Evolutionary conservation across 768 basidiomycete species (phyloP).

Genomic region (Tricholoma sp.): DNA sequence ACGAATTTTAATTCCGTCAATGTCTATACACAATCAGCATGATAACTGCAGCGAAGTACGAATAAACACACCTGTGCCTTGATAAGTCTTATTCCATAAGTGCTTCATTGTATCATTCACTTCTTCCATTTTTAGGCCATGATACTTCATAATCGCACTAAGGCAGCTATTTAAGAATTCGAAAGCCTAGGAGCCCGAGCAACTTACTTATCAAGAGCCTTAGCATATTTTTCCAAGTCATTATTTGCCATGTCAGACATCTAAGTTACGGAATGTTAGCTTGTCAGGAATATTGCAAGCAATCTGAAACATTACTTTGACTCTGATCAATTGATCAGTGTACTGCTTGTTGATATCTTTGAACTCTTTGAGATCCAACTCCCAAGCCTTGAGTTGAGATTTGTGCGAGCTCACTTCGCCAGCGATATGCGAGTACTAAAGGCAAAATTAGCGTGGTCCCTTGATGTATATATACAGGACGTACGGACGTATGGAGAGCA

Average conservation of each 20-base stretch:
- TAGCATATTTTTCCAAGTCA: slow-evolving; percentile 96
- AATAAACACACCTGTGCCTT: slow-evolving; percentile 78
- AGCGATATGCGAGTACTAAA: slow-evolving; percentile 70
- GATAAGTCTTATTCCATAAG: slow-evolving; percentile 98
- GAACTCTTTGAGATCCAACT: slow-evolving; percentile 77
- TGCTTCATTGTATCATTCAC: slow-evolving; percentile 98
- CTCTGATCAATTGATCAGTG: slow-evolving; percentile 87
- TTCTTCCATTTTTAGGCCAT: slow-evolving; percentile 97
- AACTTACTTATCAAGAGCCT: slow-evolving; percentile 90
- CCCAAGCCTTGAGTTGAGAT: slow-evolving; percentile 57
- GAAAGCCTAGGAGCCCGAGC: not conserved
- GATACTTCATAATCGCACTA: slow-evolving; percentile 99
- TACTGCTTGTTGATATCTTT: slow-evolving; percentile 83
- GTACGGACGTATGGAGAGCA: slow-evolving; percentile 62
- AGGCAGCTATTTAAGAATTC: slow-evolving; percentile 5
- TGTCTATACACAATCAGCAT: slow-evolving; percentile 52
- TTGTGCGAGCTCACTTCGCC: slow-evolving; percentile 78
- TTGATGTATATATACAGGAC: slow-evolving; percentile 10
- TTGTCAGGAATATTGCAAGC: not conserved
- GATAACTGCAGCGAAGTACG: not conserved
- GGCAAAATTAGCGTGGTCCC: not conserved
- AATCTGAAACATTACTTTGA: slow-evolving; percentile 59
- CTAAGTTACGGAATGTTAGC: slow-evolving; percentile 32
- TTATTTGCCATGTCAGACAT: slow-evolving; percentile 97
- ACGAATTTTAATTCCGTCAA: slow-evolving; percentile 93